Conservation (phyloP, 768 basidiomycete genomes). For the Kwoniella europaea region DNA sequence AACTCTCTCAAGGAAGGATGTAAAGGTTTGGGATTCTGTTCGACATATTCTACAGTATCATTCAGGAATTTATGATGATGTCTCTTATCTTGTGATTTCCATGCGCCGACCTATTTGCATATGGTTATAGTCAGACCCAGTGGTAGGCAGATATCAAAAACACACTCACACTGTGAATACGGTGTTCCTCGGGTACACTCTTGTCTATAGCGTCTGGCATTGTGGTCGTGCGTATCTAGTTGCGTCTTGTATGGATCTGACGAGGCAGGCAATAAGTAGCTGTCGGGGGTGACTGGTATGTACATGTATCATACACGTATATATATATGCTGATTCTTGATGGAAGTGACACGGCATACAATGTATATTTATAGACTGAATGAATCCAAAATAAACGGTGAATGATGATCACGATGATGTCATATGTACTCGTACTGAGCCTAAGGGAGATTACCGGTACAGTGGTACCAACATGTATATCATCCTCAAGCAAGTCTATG, state of each 20-base stretch:
- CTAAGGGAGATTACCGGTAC: too few relatives aligned
- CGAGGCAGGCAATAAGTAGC: too few relatives aligned
- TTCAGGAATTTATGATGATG: slow-evolving; percentile 55
- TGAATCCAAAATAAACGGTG: neutral
- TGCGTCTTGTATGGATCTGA: too few relatives aligned
- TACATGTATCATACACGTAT: neutral
- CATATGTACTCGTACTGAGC: too few relatives aligned
- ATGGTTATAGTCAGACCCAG: neutral
- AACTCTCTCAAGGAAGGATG: slow-evolving; percentile 56
- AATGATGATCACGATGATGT: neutral
- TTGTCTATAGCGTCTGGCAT: slow-evolving; percentile 43
- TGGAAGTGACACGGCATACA: too few relatives aligned
- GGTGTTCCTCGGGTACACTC: slow-evolving; percentile 50
- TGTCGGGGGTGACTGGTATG: too few relatives aligned
- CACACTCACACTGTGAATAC: slow-evolving; percentile 44
- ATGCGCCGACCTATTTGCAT: slow-evolving; percentile 42
- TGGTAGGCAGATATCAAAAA: neutral
- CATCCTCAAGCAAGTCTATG: too few relatives aligned
- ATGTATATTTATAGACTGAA: neutral
- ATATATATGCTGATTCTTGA: neutral
- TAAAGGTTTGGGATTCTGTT: slow-evolving; percentile 50
- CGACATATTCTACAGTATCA: slow-evolving; percentile 52
- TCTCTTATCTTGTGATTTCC: slow-evolving; percentile 55
- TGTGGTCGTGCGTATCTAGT: neutral
- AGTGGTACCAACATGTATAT: too few relatives aligned